Evolutionary conservation across 345 rosid genomes (phyloP).

Genomic region (Psidium friedrichsthalianum): DNA sequence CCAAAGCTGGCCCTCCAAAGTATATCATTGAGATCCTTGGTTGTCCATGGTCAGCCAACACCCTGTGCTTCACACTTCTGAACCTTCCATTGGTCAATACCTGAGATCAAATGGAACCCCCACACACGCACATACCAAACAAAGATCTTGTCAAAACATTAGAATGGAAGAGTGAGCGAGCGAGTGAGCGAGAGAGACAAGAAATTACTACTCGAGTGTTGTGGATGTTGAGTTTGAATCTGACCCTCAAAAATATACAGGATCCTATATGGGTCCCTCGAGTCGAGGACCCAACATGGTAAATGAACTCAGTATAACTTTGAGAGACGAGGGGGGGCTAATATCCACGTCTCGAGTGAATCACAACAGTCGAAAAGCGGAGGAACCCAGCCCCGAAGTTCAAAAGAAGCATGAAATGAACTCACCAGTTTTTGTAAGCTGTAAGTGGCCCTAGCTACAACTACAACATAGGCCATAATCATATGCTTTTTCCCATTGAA

Average conservation of each 20-base stretch:
- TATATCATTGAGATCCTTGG: conserved; percentile 84
- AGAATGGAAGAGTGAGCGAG: not conserved
- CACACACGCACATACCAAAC: not conserved
- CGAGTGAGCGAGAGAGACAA: not conserved
- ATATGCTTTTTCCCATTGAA: not conserved
- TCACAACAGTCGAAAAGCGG: not conserved
- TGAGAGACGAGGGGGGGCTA: not conserved
- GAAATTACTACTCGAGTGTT: not conserved
- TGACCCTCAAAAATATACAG: not conserved
- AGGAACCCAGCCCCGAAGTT: not conserved
- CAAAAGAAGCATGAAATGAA: not conserved
- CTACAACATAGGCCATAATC: not conserved
- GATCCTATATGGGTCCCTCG: not conserved
- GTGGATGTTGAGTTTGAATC: not conserved
- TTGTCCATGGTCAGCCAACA: conserved; percentile 40
- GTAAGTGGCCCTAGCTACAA: not conserved
- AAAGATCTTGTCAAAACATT: not conserved
- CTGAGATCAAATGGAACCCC: conserved; percentile 21
- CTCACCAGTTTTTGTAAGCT: not conserved
- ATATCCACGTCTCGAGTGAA: not conserved
- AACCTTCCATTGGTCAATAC: conserved; percentile 88
- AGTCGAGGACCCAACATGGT: not conserved
- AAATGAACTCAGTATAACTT: not conserved
- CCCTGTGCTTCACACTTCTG: conserved; percentile 83
- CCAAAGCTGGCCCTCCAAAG: conserved; percentile 72